These are phyloP conservation scores for Fusarium oligoseptatum DNA, from an alignment of 2,329 filamentous ascomycete genomes.

Conservation along the genomic window DNA sequence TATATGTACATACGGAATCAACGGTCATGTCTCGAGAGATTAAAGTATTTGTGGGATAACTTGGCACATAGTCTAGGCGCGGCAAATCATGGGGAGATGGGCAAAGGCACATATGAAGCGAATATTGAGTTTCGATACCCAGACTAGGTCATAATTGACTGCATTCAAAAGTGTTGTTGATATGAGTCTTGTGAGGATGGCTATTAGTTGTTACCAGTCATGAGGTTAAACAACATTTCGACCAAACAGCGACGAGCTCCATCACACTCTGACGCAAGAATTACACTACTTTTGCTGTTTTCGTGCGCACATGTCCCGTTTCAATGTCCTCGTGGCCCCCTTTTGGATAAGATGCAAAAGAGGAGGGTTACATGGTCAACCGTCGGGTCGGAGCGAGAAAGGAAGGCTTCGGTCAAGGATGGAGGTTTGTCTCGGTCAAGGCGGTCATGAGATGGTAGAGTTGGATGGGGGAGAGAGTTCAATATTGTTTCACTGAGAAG, in stretches of 20 bases:
- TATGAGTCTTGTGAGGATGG: not conserved
- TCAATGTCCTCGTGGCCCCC: conserved; percentile 4
- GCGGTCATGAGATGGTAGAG: not conserved
- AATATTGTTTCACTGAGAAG: not conserved
- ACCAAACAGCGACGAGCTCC: not conserved
- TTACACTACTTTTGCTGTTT: not conserved
- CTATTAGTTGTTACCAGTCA: not conserved
- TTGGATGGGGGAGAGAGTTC: not conserved
- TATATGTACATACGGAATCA: conserved; percentile 9
- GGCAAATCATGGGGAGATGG: conserved; percentile 20
- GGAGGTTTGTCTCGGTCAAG: conserved; percentile 3
- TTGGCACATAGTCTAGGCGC: conserved; percentile 29
- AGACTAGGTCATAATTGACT: conserved; percentile 24
- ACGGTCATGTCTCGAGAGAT: conserved; percentile 1
- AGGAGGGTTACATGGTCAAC: conserved; percentile 2
- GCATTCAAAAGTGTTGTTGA: conserved; percentile 7
- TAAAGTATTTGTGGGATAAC: conserved; percentile 20
- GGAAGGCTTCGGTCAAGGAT: not conserved
- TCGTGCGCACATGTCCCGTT: not conserved
- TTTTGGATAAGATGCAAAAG: not conserved
- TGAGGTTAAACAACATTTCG: not conserved
- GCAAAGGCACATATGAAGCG: conserved; percentile 24
- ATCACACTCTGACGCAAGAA: conserved; percentile 4
- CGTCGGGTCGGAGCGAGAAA: conserved; percentile 1
- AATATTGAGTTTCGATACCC: conserved; percentile 40